Evolutionary conservation across 805 yeast species (phyloP).

Genomic region (Candida tammaniensis): DNA sequence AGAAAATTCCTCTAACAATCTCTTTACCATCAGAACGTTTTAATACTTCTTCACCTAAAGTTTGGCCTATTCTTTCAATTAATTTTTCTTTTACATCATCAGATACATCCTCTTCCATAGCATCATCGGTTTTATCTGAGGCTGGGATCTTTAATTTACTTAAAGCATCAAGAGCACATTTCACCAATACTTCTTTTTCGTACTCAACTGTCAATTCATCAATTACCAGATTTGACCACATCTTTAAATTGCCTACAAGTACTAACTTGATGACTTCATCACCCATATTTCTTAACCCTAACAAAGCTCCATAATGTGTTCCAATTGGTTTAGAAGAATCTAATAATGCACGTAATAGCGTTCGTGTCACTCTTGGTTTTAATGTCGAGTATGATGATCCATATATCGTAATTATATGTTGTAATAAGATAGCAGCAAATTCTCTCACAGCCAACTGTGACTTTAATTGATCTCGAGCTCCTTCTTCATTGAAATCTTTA

Average conservation of each 20-base stretch:
- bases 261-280: slow-evolving; percentile 83
- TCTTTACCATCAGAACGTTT: slow-evolving; percentile 47
- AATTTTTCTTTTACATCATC: slow-evolving; percentile 41
- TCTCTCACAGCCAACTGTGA: slow-evolving; percentile 69
- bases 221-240: slow-evolving; percentile 70
- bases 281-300: slow-evolving; percentile 82
- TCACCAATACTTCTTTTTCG: slow-evolving; percentile 48
- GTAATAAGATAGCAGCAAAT: slow-evolving; percentile 79
- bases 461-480: slow-evolving; percentile 26
- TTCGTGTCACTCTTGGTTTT: slow-evolving; percentile 91
- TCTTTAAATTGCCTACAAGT: slow-evolving; percentile 76
- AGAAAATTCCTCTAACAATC: slow-evolving; percentile 64
- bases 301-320: slow-evolving; percentile 87
- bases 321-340: slow-evolving; percentile 82
- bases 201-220: slow-evolving; percentile 36
- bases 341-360: slow-evolving; percentile 84
- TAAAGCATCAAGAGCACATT: slow-evolving; percentile 53
- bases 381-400: slow-evolving; percentile 85
- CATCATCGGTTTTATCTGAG: slow-evolving; percentile 12
- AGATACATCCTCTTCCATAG: slow-evolving; percentile 35
- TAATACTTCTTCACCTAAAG: slow-evolving; percentile 49
- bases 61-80: slow-evolving; percentile 57
- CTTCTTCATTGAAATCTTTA: slow-evolving; percentile 31
- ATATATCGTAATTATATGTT: slow-evolving; percentile 73
- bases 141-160: slow-evolving; percentile 40